These are phyloP conservation scores for Aspergillus niger DNA, from an alignment of 2,329 filamentous ascomycete species.

Conservation along the genomic window DNA sequence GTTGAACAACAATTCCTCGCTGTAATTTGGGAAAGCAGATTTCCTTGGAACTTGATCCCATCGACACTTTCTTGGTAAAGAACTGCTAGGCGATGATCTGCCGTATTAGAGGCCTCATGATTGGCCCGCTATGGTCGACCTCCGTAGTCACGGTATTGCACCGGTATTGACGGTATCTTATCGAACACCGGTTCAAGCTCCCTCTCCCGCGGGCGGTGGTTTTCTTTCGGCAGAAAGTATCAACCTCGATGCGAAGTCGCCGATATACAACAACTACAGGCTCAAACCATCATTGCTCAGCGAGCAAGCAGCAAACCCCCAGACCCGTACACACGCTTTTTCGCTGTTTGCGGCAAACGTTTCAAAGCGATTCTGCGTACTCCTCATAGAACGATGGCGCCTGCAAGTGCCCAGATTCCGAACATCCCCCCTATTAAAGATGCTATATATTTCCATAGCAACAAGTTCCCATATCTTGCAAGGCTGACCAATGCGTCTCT, in stretches of 20 bases:
- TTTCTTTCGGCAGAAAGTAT: not conserved
- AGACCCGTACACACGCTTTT: not conserved
- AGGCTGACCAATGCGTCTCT: not conserved
- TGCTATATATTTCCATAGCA: not conserved
- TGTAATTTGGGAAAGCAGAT: not conserved
- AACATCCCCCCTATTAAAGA: not conserved
- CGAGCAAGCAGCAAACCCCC: not conserved
- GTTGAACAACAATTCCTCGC: not conserved
- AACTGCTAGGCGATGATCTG: not conserved
- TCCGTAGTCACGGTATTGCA: not conserved
- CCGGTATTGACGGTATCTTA: not conserved
- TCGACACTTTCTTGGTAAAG: not conserved
- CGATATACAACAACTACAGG: not conserved
- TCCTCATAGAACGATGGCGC: slow-evolving; percentile 30
- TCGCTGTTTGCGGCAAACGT: not conserved
- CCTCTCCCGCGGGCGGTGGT: not conserved
- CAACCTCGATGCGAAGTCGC: not conserved
- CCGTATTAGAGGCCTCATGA: not conserved
- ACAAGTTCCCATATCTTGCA: not conserved
- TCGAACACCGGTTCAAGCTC: not conserved
- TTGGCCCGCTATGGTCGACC: not conserved
- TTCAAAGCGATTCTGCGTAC: not conserved
- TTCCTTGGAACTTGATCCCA: not conserved
- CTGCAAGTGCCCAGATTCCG: slow-evolving; percentile 28
- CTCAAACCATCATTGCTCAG: not conserved